These are phyloP conservation scores for Filobasidium floriforme DNA, from an alignment of 768 basidiomycete genomes.

Conservation along the genomic window DNA sequence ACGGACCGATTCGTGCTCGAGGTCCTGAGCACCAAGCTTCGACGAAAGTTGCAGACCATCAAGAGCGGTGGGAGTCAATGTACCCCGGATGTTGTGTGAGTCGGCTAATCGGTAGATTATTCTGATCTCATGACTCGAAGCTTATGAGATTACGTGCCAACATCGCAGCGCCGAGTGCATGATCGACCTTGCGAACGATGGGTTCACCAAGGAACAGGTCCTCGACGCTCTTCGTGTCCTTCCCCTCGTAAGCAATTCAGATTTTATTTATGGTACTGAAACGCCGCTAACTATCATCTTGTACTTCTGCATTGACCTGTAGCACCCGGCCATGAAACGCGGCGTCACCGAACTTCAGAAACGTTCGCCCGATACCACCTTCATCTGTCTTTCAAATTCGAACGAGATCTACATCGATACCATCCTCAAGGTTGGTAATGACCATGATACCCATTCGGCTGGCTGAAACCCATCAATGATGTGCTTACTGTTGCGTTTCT, in stretches of 20 bases:
- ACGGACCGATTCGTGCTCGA: constrained; percentile 75
- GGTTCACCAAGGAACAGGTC: constrained; percentile 66
- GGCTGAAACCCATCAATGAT: too few species aligned
- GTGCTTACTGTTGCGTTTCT: too few species aligned
- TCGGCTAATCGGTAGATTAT: neutral
- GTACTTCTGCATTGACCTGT: neutral
- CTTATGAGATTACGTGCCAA: neutral
- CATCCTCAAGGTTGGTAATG: constrained; percentile 62
- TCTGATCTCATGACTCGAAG: neutral
- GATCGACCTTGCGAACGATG: constrained; percentile 61
- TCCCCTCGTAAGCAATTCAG: constrained; percentile 74
- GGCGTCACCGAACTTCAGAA: constrained; percentile 72
- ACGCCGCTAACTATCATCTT: too few species aligned
- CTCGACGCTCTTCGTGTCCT: constrained; percentile 67
- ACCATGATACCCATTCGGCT: too few species aligned
- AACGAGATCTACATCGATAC: constrained; percentile 86
- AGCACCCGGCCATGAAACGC: constrained; percentile 97
- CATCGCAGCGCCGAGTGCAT: constrained; percentile 56
- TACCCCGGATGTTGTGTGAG: constrained; percentile 85
- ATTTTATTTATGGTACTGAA: too few species aligned
- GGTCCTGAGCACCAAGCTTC: constrained; percentile 73
- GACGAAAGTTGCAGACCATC: constrained; percentile 67
- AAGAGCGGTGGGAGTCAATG: constrained; percentile 61
- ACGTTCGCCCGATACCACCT: constrained; percentile 59
- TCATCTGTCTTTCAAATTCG: constrained; percentile 88